Conservation (phyloP, 1,284 basidiomycete species). For the Schizophyllum amplum region DNA sequence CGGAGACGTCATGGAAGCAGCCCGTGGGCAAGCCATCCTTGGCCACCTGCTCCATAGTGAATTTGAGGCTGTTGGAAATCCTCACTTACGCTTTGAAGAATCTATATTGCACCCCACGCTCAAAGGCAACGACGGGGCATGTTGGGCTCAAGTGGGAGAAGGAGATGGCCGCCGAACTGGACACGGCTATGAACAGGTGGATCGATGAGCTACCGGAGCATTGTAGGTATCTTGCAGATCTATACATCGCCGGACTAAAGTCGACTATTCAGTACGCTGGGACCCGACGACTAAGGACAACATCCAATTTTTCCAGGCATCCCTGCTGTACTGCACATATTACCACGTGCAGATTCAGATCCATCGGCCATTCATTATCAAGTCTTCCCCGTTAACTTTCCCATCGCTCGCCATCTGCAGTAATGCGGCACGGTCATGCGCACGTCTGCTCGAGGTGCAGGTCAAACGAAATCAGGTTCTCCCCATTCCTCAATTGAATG, state of each 20-base stretch:
- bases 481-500: neutral
- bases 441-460: slow-evolving; percentile 42
- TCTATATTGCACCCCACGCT: slow-evolving; percentile 40
- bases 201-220: slow-evolving; percentile 55
- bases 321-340: slow-evolving; percentile 52
- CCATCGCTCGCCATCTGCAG: slow-evolving; percentile 65
- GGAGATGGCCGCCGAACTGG: slow-evolving; percentile 51
- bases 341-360: slow-evolving; percentile 58
- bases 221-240: slow-evolving; percentile 29
- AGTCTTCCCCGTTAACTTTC: slow-evolving; percentile 34
- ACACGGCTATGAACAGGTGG: slow-evolving; percentile 63
- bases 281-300: slow-evolving; percentile 57
- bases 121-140: slow-evolving; percentile 40
- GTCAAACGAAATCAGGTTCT: slow-evolving; percentile 10
- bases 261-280: slow-evolving; percentile 56
- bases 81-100: slow-evolving; percentile 34
- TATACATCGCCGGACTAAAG: neutral
- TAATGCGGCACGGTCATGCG: slow-evolving; percentile 57
- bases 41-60: slow-evolving; percentile 36
- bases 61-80: slow-evolving; percentile 48
- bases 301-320: slow-evolving; percentile 64
- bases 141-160: slow-evolving; percentile 43
- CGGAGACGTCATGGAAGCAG: slow-evolving; percentile 34
- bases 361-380: slow-evolving; percentile 59
- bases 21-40: slow-evolving; percentile 44